Evolutionary conservation across 169 alveolate genomes (phyloP).

Genomic region (Perkinsus chesapeaki): DNA sequence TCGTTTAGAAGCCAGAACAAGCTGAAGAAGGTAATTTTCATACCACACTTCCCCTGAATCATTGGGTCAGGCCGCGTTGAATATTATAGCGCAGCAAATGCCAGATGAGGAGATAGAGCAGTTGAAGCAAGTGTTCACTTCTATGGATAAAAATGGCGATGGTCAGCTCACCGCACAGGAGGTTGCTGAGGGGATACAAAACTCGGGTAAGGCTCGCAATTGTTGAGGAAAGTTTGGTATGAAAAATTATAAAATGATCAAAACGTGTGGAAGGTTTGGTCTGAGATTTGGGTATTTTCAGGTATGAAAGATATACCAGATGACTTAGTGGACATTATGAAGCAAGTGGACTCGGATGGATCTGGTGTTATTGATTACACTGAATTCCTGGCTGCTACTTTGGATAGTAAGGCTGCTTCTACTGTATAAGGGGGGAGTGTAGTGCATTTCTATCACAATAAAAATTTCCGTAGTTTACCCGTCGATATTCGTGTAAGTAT

Average conservation of each 20-base stretch:
- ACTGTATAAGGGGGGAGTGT: slow-evolving; percentile 4
- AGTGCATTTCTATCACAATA: background rate
- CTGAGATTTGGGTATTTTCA: background rate
- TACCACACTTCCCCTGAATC: background rate
- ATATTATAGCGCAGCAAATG: slow-evolving; percentile 39
- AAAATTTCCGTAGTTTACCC: no score
- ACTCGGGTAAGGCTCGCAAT: background rate
- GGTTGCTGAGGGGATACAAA: background rate
- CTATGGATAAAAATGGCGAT: slow-evolving; percentile 84
- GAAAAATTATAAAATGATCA: no score
- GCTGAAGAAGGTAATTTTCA: slow-evolving; percentile 17
- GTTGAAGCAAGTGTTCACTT: slow-evolving; percentile 46
- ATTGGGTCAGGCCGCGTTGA: slow-evolving; percentile 27
- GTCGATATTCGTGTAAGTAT: no score
- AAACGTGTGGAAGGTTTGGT: background rate
- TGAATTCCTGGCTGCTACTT: slow-evolving; percentile 86
- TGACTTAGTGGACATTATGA: slow-evolving; percentile 54
- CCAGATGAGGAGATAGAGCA: slow-evolving; percentile 27
- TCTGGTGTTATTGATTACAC: slow-evolving; percentile 77
- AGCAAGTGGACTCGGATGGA: slow-evolving; percentile 73
- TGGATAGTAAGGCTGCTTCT: slow-evolving; percentile 55
- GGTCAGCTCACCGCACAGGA: slow-evolving; percentile 63
- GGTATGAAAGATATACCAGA: slow-evolving; percentile 43
- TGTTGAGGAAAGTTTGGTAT: no score
- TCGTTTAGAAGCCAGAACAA: slow-evolving; percentile 29